These are phyloP conservation scores for Mycena albidolilacea DNA, from an alignment of 768 basidiomycete species.

Conservation along the genomic window DNA sequence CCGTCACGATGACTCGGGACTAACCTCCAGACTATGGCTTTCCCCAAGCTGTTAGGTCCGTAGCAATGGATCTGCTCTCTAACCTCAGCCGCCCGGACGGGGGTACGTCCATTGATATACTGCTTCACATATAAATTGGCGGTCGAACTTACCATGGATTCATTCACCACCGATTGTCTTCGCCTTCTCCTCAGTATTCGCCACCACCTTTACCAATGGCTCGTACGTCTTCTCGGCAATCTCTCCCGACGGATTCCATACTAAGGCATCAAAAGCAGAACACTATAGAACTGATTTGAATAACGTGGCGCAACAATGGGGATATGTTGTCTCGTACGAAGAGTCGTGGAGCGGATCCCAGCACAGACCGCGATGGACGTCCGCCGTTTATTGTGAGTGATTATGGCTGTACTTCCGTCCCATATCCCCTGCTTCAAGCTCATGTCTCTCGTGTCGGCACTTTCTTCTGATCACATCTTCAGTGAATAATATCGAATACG, in stretches of 20 bases:
- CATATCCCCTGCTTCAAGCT: too few relatives aligned
- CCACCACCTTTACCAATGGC: too few relatives aligned
- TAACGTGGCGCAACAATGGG: not conserved
- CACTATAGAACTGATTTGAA: not conserved
- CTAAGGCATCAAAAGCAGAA: not conserved
- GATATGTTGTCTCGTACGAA: not conserved
- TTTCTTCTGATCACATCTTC: not conserved
- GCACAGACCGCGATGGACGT: not conserved
- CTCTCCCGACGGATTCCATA: too few relatives aligned
- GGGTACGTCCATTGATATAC: not conserved
- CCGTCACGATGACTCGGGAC: slow-evolving; percentile 9
- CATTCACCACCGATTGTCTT: not conserved
- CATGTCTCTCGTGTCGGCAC: not conserved
- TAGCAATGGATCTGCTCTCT: slow-evolving; percentile 24
- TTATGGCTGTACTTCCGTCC: not conserved
- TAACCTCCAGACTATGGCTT: slow-evolving; percentile 4
- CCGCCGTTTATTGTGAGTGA: not conserved
- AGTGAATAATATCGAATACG: not conserved
- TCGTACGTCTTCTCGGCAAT: too few relatives aligned
- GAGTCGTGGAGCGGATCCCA: not conserved
- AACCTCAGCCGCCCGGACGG: slow-evolving; percentile 21
- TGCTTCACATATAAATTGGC: slow-evolving; percentile 12
- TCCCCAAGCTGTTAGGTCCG: slow-evolving; percentile 23
- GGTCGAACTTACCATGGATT: not conserved
- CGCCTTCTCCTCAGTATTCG: not conserved